Conservation (phyloP, 306 rosid species). For the Sechiopsis laciniata region DNA sequence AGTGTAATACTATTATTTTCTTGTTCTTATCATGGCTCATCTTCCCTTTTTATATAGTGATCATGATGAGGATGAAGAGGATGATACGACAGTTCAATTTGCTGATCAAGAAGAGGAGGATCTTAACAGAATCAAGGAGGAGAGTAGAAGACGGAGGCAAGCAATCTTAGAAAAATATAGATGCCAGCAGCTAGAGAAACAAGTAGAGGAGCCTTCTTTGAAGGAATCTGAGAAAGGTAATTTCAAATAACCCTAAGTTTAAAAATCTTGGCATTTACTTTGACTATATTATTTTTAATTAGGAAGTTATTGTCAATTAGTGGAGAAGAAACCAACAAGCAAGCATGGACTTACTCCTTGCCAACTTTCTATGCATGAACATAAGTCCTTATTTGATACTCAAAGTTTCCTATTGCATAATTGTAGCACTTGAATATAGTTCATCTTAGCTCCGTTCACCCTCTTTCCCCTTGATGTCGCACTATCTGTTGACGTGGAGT, state of each 20-base stretch:
- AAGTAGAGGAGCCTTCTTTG: conserved; percentile 30
- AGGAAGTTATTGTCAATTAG: too few relatives aligned
- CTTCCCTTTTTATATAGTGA: conserved; percentile 40
- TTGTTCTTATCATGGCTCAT: not conserved
- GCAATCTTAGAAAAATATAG: conserved; percentile 90
- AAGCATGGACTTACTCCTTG: not conserved
- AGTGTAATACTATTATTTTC: not conserved
- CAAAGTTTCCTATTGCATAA: not conserved
- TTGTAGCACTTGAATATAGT: not conserved
- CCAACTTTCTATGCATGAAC: not conserved
- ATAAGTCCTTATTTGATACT: not conserved
- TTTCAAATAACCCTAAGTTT: not conserved
- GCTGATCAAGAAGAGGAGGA: conserved; percentile 93
- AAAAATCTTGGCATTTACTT: not conserved
- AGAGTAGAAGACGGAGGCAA: conserved; percentile 75
- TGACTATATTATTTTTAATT: not conserved
- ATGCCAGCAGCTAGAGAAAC: conserved; percentile 44
- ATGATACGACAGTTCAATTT: conserved; percentile 35
- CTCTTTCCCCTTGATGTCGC: not conserved
- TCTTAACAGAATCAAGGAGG: conserved; percentile 85
- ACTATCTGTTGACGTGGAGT: not conserved
- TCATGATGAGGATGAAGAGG: conserved; percentile 68
- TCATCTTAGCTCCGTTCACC: not conserved
- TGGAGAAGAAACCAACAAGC: not conserved
- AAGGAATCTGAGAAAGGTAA: conserved; percentile 46